phyloP scores from a whole-genome alignment of 1,139 yeast species.

The Pichia sp. region DNA sequence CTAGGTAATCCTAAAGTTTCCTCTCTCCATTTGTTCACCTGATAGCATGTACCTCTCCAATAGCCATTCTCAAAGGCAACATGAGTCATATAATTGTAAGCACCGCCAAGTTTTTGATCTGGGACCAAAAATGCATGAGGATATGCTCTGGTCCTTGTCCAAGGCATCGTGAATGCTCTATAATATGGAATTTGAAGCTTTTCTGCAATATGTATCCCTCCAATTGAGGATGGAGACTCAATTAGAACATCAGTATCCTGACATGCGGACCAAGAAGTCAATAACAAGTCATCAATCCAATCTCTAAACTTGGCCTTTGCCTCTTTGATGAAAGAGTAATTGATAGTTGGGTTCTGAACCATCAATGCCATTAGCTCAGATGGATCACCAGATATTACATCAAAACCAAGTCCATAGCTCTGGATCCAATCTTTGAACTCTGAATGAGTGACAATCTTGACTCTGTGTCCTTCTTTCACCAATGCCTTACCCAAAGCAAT shows the following conservation, averaged over 20 bases:
- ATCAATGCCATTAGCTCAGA: slow-evolving; percentile 85
- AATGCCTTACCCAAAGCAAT: slow-evolving; percentile 82
- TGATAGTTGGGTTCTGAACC: slow-evolving; percentile 87
- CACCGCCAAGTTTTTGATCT: slow-evolving; percentile 87
- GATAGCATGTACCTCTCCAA: slow-evolving; percentile 91
- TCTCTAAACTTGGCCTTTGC: slow-evolving; percentile 70
- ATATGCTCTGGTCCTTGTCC: slow-evolving; percentile 93
- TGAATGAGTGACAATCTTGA: slow-evolving; percentile 75
- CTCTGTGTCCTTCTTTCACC: slow-evolving; percentile 70
- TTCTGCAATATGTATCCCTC: slow-evolving; percentile 91
- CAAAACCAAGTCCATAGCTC: slow-evolving; percentile 59
- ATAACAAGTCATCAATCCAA: slow-evolving; percentile 72
- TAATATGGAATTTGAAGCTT: slow-evolving; percentile 84
- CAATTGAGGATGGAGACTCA: slow-evolving; percentile 95
- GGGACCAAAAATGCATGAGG: slow-evolving; percentile 97
- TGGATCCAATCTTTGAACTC: slow-evolving; percentile 77
- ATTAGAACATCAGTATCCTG: slow-evolving; percentile 71
- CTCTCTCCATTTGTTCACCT: slow-evolving; percentile 82
- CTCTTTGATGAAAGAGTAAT: slow-evolving; percentile 74
- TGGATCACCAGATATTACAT: slow-evolving; percentile 85
- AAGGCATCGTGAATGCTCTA: slow-evolving; percentile 97
- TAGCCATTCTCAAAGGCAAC: slow-evolving; percentile 87
- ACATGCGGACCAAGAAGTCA: slow-evolving; percentile 78
- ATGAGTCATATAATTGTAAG: slow-evolving; percentile 86
- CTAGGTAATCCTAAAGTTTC: slow-evolving; percentile 55